Conservation (phyloP, 305 asterid genomes). For the Withania somnifera region DNA sequence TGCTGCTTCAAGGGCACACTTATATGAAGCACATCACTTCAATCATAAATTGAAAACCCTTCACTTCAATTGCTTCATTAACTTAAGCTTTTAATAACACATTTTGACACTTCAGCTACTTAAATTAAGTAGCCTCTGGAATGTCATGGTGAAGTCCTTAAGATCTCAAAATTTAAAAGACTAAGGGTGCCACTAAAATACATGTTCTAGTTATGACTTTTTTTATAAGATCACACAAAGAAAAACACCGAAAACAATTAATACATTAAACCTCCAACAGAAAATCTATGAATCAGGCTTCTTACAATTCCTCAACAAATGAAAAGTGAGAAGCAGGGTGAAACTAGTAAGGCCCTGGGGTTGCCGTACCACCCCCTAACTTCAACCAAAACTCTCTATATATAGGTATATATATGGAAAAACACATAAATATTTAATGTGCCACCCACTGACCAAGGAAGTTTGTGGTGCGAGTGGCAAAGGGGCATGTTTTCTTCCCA, state of each 20-base stretch:
- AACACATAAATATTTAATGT: no score
- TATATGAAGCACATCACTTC: not conserved
- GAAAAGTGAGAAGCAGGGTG: no score
- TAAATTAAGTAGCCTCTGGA: not conserved
- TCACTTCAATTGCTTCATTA: not conserved
- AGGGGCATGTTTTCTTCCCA: no score
- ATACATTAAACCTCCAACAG: not conserved
- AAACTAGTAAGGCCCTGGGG: no score
- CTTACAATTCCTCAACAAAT: not conserved
- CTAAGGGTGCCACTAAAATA: not conserved
- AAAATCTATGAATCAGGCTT: not conserved
- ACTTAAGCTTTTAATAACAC: not conserved
- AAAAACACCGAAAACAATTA: not conserved
- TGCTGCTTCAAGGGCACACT: not conserved
- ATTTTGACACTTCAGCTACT: not conserved
- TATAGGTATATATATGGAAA: no score
- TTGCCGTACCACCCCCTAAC: no score
- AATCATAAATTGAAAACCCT: not conserved
- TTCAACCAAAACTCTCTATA: no score
- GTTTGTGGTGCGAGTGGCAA: no score
- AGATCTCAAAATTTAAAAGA: not conserved
- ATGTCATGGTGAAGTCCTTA: not conserved
- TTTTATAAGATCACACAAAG: not conserved
- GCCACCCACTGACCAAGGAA: no score
- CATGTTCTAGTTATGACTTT: not conserved